Evolutionary conservation across 768 basidiomycete species (phyloP), one percentile per base, ranked within the genome.

Genomic region (Russula griseocarnosa): DNA sequence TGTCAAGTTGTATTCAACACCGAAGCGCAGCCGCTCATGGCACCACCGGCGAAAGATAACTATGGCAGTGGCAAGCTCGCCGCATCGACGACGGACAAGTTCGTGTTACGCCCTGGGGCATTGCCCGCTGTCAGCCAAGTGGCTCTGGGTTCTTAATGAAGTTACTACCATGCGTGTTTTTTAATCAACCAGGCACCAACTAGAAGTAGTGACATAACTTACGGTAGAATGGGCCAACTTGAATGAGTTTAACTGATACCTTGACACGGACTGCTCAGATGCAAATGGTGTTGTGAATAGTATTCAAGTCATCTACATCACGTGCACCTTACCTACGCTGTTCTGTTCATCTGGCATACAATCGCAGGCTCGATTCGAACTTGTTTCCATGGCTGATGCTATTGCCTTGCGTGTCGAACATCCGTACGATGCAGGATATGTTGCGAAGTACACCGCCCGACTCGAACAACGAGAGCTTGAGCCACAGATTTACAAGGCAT

Each of bases 1-100:
- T 24, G 16, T n/a, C 34, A 55, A 63, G 62, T 76, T 40, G 83
- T 86, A 30, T 86, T 86, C 50, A 67, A 65, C 36, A 64, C 66
- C 6, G 63, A 67, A 20, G 55, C 40, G 6, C 63, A 64, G 26
- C 66, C 66, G 32, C 55, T 67, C 46, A 38, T 64, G 18, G 63
- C 62, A 0, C 55, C 62, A 4, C 59, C 42, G 1, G 58, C 66
- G 13, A 74, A 77, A 66, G 5, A 63, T 0, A 57, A 61, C 16
- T 80, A 80, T 36, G 79, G 79, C 2, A 75, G 73, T 30, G 71
- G 74, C 24, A 62, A 62, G 16, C 26, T 11, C 16, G 9, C 51
- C 22, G 10, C 11, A 52, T 55, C 40, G 57, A 65, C 66, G 34
- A 51, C 54, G 13, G 52, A 60, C 40, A 60, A 69, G 3, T 28